Conservation (phyloP, 192 early-diverging fungal species). For the Tieghemiomyces parasiticus region DNA sequence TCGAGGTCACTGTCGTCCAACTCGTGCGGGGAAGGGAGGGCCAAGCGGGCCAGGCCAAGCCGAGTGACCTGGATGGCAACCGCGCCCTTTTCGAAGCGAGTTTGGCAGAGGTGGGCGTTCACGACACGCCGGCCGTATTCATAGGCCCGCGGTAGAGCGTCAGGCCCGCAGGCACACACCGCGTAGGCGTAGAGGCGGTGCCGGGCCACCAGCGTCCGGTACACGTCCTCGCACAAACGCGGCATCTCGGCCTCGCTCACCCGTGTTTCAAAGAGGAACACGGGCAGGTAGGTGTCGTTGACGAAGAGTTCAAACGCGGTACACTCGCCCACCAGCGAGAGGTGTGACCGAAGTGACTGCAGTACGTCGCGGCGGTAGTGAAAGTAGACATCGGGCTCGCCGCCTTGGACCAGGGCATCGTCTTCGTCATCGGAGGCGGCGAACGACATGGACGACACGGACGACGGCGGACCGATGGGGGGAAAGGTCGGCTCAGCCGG, state of each 20-base stretch:
- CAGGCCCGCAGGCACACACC: conserved; percentile 36
- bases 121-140: conserved; percentile 51
- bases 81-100: conserved; percentile 44
- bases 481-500: no score
- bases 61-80: conserved; percentile 35
- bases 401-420: neutral
- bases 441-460: neutral
- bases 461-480: no score
- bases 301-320: conserved; percentile 47
- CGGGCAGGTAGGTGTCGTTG: conserved; percentile 59
- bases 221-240: conserved; percentile 37
- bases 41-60: conserved; percentile 39
- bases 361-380: conserved; percentile 26
- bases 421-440: neutral
- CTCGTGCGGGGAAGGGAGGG: conserved; percentile 44
- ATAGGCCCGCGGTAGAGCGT: conserved; percentile 47
- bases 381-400: conserved; percentile 22
- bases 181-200: conserved; percentile 51
- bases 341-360: conserved; percentile 17
- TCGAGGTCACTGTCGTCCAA: conserved; percentile 16
- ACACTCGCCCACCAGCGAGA: conserved; percentile 24
- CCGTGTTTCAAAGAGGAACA: conserved; percentile 50
- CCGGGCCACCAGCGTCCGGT: conserved; percentile 31
- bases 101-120: conserved; percentile 47
- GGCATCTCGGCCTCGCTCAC: conserved; percentile 30